Percentiles rank a stretch among this genome's conserved stretches.
These are phyloP conservation scores for Veloporphyrellus conicus DNA, from an alignment of 1,284 basidiomycete genomes.

Conservation along the genomic window DNA sequence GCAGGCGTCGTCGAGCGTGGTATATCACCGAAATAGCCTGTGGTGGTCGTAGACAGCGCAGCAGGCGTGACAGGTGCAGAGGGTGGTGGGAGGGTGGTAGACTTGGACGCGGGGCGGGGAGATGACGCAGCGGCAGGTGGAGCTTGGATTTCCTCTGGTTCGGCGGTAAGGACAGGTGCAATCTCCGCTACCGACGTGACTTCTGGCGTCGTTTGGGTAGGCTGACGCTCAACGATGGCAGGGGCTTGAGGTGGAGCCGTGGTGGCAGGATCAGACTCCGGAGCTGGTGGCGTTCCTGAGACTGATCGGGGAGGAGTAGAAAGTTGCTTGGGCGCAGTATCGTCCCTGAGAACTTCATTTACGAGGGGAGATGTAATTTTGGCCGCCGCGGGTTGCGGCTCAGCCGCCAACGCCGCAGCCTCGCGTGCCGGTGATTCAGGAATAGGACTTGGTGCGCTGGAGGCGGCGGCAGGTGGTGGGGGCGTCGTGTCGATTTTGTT, in stretches of 20 bases:
- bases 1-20: constrained; percentile 27
- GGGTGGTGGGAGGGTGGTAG: constrained; percentile 15
- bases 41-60: constrained; percentile 1
- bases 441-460: constrained; percentile 45
- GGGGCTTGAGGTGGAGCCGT: constrained; percentile 10
- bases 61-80: constrained; percentile 26
- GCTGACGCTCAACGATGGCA: neutral
- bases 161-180: constrained; percentile 23
- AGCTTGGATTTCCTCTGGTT: constrained; percentile 27
- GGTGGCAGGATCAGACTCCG: constrained; percentile 14
- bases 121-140: constrained; percentile 5
- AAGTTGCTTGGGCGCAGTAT: constrained; percentile 11
- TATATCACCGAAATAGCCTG: constrained; percentile 27
- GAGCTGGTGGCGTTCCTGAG: constrained; percentile 18
- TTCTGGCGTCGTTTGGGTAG: constrained; percentile 1
- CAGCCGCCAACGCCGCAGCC: constrained; percentile 37
- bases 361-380: constrained; percentile 32
- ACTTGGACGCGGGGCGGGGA: constrained; percentile 19
- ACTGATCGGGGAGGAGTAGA: constrained; percentile 20
- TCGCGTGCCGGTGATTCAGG: constrained; percentile 53
- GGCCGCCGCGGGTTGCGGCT: constrained; percentile 18
- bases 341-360: constrained; percentile 20
- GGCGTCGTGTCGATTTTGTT: constrained; percentile 28
- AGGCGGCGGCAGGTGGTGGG: constrained; percentile 15
- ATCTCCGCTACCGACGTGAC: constrained; percentile 7